A percentile compares a stretch with the other conserved stretches of the same genome.
These are phyloP conservation scores for Tricholoma saponaceum DNA, from an alignment of 768 basidiomycete genomes.

Conservation along the genomic window DNA sequence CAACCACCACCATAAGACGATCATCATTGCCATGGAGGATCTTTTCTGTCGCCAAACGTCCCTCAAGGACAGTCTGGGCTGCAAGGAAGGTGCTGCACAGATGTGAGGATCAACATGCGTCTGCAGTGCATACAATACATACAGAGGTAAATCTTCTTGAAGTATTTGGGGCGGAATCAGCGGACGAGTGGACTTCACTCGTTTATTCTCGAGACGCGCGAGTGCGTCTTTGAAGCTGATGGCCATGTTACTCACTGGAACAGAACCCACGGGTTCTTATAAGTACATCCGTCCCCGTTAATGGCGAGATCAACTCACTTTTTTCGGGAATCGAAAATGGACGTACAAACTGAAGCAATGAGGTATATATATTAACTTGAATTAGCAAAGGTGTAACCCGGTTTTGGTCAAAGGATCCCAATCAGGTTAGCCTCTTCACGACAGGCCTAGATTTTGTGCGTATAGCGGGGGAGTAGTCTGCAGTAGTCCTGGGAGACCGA, in stretches of 20 bases:
- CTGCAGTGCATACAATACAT: conserved; percentile 21
- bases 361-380: too few relatives aligned
- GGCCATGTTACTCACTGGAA: conserved; percentile 51
- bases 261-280: background rate
- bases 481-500: background rate
- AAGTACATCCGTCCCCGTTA: background rate
- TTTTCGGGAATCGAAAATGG: background rate
- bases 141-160: conserved; percentile 90
- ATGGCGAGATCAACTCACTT: conserved; percentile 4
- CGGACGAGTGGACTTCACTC: conserved; percentile 84
- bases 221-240: conserved; percentile 79
- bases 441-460: background rate
- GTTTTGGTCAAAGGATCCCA: background rate
- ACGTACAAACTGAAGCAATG: background rate
- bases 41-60: conserved; percentile 72
- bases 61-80: conserved; percentile 88
- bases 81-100: conserved; percentile 55
- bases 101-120: conserved; percentile 5
- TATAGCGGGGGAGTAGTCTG: too few relatives aligned
- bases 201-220: conserved; percentile 76
- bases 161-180: conserved; percentile 94
- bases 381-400: too few relatives aligned
- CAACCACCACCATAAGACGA: conserved; percentile 87
- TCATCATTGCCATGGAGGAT: conserved; percentile 87
- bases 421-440: too few relatives aligned